phyloP scores from a whole-genome alignment of 768 basidiomycete genomes.

The Suillus variegatus region DNA sequence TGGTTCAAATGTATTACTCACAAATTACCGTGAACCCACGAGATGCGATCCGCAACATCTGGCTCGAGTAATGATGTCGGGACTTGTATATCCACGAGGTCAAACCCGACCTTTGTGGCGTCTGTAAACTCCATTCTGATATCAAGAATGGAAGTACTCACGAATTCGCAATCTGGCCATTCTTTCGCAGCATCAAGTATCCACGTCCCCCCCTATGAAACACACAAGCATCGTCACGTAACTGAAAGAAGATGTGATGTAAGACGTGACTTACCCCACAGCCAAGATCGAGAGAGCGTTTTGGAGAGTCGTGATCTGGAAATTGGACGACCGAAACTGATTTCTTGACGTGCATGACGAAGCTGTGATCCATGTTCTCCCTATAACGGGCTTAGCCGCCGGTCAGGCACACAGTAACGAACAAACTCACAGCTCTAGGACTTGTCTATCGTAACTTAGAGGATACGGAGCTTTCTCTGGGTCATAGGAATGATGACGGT shows the following conservation, averaged over 20 bases:
- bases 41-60: slow-evolving; percentile 55
- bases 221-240: background rate
- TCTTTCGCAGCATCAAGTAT: slow-evolving; percentile 70
- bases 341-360: slow-evolving; percentile 47
- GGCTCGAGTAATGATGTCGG: slow-evolving; percentile 52
- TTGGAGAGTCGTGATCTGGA: slow-evolving; percentile 44
- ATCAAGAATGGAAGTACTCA: slow-evolving; percentile 32
- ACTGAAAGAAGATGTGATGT: slow-evolving; percentile 12
- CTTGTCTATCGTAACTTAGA: slow-evolving; percentile 63
- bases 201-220: slow-evolving; percentile 64
- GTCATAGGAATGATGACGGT: slow-evolving; percentile 66
- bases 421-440: slow-evolving; percentile 64
- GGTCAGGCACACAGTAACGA: slow-evolving; percentile 2
- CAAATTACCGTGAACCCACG: slow-evolving; percentile 82
- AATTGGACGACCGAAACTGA: slow-evolving; percentile 65
- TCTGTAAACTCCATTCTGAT: background rate
- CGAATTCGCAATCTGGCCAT: slow-evolving; percentile 68
- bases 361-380: slow-evolving; percentile 55
- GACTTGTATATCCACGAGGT: slow-evolving; percentile 75
- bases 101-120: slow-evolving; percentile 66
- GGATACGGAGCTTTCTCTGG: slow-evolving; percentile 82
- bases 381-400: slow-evolving; percentile 29
- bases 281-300: slow-evolving; percentile 64
- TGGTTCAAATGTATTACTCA: slow-evolving; percentile 32
- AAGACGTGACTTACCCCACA: slow-evolving; percentile 58